Base-by-base conservation (phyloP, 352 stramenopile genomes). In the Pythium sukuiense region DNA sequence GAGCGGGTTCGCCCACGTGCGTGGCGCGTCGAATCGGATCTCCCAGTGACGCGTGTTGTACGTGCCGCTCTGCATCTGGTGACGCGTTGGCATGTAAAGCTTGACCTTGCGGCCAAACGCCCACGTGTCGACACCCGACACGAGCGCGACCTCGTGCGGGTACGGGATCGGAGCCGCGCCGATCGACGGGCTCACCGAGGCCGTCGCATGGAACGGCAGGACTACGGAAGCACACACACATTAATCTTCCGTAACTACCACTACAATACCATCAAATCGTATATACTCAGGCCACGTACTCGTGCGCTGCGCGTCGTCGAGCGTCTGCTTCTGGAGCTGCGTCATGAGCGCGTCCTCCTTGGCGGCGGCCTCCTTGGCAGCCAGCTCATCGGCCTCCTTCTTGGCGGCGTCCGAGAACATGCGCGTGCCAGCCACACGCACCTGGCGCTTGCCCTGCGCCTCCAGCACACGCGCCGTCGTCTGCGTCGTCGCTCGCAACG, bases 1-100 rank as follows among this genome's bases (percentile, higher is more conserved):
- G 32, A 98, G 80, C 27, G 92, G 90, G 81, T 98, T 98, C 26
- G 83, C 74, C 94, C 94, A 98, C 67, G 81, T 92, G 56, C 59
- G 82, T 11, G 80, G 71, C 53, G 78, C 49, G 59, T 90, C 67
- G 60, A 93, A 93, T 57, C 84, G 83, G 70, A 95, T 89, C 72
- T 95, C 86, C 86, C 86, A 95, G 76, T 95, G 86, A 57, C 83
- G 85, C 16, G 85, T 93, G 72, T 90, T 84, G 74, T 90, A 80
- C 57, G 72, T 89, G 54, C 83, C 81, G 61, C 85, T 95, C 72
- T 95, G 86, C 86, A 93, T 93, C 73, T 93, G 86, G 79, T 93
- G 86, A 41, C 84, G 84, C 43, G 81, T 68, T 1, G 86, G 84
- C 79, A 85, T 92, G 64, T 83, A 90, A 60, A 95, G 76, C 58